Evolutionary conservation across 768 basidiomycete genomes (phyloP).

Genomic region (Suillus occidentalis): DNA sequence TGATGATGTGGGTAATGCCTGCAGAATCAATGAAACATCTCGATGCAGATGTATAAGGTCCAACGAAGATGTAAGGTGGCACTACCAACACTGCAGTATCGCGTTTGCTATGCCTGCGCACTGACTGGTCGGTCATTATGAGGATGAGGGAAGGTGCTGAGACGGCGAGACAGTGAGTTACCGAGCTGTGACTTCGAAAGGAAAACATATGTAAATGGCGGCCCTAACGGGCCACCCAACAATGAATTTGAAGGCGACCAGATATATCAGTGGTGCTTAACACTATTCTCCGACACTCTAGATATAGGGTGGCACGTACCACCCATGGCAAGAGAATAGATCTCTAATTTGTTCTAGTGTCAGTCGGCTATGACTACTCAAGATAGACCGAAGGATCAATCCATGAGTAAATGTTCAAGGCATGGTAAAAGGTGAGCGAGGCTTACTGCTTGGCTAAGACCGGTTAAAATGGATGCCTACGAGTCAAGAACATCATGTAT

Average conservation of each 20-base stretch:
- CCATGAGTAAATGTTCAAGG: not conserved
- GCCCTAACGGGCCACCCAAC: not conserved
- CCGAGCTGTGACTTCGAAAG: not conserved
- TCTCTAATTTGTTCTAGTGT: too few relatives aligned
- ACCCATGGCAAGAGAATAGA: too few relatives aligned
- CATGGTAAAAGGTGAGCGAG: not conserved
- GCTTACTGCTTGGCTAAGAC: not conserved
- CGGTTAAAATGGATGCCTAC: not conserved
- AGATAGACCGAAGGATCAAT: not conserved
- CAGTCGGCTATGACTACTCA: not conserved
- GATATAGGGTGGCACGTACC: not conserved
- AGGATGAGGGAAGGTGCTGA: not conserved
- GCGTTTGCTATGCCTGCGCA: not conserved
- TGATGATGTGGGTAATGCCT: conserved; percentile 41
- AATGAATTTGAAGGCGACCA: not conserved
- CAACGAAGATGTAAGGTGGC: conserved; percentile 37
- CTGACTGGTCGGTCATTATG: not conserved
- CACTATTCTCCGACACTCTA: too few relatives aligned
- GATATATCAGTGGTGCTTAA: not conserved
- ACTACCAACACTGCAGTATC: conserved; percentile 9
- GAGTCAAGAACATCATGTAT: not conserved
- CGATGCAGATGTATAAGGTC: conserved; percentile 41
- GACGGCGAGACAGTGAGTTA: not conserved
- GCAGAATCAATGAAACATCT: conserved; percentile 33
- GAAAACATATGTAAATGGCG: too few relatives aligned